A percentile compares a stretch with the other conserved stretches of the same genome.
Evolutionary conservation across 805 yeast genomes (phyloP).

Genomic region (Sungouiella blattae): DNA sequence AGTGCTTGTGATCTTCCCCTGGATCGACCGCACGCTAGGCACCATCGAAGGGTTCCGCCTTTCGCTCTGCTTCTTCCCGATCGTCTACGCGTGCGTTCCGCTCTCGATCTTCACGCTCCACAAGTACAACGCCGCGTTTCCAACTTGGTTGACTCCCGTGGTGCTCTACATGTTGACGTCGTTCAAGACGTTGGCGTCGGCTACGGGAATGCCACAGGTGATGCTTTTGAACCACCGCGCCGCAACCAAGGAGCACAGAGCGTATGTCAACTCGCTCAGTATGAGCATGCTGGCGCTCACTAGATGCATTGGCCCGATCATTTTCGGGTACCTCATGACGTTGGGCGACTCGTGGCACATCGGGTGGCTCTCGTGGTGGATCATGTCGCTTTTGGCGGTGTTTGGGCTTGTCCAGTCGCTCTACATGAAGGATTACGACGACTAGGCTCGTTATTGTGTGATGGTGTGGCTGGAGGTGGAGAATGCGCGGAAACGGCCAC

Average conservation of each 20-base stretch:
- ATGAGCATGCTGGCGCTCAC: constrained; percentile 34
- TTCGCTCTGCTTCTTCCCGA: constrained; percentile 30
- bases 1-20: constrained; percentile 29
- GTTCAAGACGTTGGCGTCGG: constrained; percentile 28
- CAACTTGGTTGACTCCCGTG: constrained; percentile 28
- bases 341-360: constrained; percentile 22
- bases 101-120: constrained; percentile 29
- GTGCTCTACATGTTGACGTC: constrained; percentile 29
- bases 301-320: constrained; percentile 29
- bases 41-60: constrained; percentile 28
- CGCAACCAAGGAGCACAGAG: constrained; percentile 30
- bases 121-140: constrained; percentile 22
- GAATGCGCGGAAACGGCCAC: background rate
- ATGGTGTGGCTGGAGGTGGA: background rate
- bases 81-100: constrained; percentile 30
- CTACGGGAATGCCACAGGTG: constrained; percentile 36
- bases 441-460: constrained; percentile 8
- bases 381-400: constrained; percentile 24
- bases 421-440: constrained; percentile 25
- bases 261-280: constrained; percentile 32
- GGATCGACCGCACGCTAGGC: constrained; percentile 29
- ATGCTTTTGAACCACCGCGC: constrained; percentile 34
- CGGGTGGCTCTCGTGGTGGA: constrained; percentile 36
- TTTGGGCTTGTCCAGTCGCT: constrained; percentile 28
- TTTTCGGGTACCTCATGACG: constrained; percentile 34